phyloP scores from a whole-genome alignment of 2,329 filamentous ascomycete species.

The Aspergillus hiratsukae region DNA sequence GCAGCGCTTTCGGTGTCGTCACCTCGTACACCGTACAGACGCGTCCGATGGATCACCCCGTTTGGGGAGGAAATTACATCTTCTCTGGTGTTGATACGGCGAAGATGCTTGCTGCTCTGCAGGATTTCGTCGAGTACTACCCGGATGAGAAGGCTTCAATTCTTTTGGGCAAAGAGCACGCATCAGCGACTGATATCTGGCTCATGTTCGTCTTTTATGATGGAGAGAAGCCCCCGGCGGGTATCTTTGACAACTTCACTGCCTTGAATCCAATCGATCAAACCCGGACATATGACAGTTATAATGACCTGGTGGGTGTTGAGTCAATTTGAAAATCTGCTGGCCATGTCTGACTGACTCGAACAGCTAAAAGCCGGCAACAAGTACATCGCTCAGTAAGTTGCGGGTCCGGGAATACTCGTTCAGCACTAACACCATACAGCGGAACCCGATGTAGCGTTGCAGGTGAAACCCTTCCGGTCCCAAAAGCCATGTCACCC shows the following conservation, averaged over 20 bases:
- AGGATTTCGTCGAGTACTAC: background rate
- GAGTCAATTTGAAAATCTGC: background rate
- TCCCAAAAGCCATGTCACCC: background rate
- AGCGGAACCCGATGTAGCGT: background rate
- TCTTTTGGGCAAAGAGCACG: background rate
- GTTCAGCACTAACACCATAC: background rate
- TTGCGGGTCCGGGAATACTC: background rate
- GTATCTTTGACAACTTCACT: background rate
- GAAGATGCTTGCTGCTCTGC: background rate
- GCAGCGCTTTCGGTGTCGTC: background rate
- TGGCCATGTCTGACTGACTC: background rate
- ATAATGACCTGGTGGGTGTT: background rate
- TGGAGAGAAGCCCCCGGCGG: background rate
- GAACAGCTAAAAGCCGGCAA: background rate
- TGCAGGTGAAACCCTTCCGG: background rate
- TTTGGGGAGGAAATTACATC: background rate
- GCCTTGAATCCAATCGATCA: background rate
- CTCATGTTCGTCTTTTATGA: background rate
- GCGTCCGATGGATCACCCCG: background rate
- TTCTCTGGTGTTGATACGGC: background rate
- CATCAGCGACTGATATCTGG: background rate
- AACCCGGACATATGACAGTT: background rate
- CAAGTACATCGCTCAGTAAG: background rate
- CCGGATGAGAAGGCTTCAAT: background rate
- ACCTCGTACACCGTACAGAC: background rate